Evolutionary conservation across 352 stramenopile species (phyloP).

Genomic region (Halophytophthora batemanensis): DNA sequence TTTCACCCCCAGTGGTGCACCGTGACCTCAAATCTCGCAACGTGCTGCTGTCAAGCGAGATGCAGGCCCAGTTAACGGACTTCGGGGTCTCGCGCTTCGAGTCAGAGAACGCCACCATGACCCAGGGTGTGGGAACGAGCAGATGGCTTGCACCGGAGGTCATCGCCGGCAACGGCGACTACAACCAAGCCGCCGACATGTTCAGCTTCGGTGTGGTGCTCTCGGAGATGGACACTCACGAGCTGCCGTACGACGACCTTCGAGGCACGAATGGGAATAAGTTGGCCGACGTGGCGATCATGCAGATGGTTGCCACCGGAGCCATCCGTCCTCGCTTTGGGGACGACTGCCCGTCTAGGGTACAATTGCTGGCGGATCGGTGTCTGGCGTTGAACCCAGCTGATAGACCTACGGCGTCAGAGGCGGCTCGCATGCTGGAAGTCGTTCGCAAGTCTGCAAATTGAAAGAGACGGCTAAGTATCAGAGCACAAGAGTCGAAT

Average conservation of each 20-base stretch:
- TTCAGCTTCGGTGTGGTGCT: conserved; percentile 60
- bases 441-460: too few relatives aligned
- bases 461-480: too few relatives aligned
- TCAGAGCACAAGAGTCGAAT: too few relatives aligned
- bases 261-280: conserved; percentile 15
- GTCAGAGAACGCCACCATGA: conserved; percentile 35
- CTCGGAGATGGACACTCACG: conserved; percentile 54
- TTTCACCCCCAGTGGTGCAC: conserved; percentile 26
- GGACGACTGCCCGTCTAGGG: too few relatives aligned
- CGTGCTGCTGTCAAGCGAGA: conserved; percentile 22
- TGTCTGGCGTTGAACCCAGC: too few relatives aligned
- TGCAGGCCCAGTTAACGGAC: conserved; percentile 29
- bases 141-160: conserved; percentile 63
- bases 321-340: conserved; percentile 5
- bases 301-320: conserved; percentile 31
- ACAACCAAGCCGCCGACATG: conserved; percentile 43
- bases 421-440: too few relatives aligned
- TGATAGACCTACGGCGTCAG: too few relatives aligned
- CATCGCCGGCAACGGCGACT: conserved; percentile 55
- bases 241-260: conserved; percentile 41
- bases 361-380: too few relatives aligned
- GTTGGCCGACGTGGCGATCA: conserved; percentile 35
- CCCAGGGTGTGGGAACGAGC: conserved; percentile 42
- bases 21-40: conserved; percentile 38
- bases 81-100: conserved; percentile 23